These are phyloP conservation scores for Meyerozyma carpophila DNA, from an alignment of 1,139 yeast genomes.

Conservation along the genomic window DNA sequence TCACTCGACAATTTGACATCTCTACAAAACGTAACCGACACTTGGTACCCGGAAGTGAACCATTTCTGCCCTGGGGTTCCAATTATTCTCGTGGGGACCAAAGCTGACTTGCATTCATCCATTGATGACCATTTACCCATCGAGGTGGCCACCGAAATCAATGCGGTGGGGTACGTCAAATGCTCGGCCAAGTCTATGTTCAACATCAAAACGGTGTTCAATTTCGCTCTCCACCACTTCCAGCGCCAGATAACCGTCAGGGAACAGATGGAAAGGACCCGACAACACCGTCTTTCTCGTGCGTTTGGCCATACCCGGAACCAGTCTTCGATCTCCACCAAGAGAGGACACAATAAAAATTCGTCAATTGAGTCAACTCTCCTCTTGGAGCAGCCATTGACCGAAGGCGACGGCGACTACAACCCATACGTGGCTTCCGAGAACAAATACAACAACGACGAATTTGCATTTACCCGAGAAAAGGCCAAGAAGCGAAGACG, in stretches of 20 bases:
- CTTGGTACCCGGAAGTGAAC: constrained; percentile 82
- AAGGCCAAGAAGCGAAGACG: constrained; percentile 23
- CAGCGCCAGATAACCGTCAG: constrained; percentile 29
- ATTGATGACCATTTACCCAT: constrained; percentile 48
- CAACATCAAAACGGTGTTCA: constrained; percentile 65
- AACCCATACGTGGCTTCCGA: constrained; percentile 4
- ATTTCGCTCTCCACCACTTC: constrained; percentile 41
- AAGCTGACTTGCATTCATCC: constrained; percentile 52
- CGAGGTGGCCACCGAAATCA: constrained; percentile 56
- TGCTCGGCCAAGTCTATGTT: constrained; percentile 72
- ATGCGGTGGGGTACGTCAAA: constrained; percentile 73
- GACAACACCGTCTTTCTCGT: constrained; percentile 29
- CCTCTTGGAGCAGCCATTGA: constrained; percentile 31
- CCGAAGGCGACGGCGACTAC: neutral
- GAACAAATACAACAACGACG: constrained; percentile 32
- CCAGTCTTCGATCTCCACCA: constrained; percentile 15
- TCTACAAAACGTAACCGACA: constrained; percentile 67
- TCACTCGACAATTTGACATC: constrained; percentile 61
- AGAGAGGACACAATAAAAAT: constrained; percentile 28
- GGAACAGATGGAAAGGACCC: constrained; percentile 34
- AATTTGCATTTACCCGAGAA: constrained; percentile 37
- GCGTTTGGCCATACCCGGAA: constrained; percentile 26
- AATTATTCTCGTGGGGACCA: constrained; percentile 71
- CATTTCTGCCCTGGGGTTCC: constrained; percentile 83
- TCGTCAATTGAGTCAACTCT: constrained; percentile 32